phyloP scores from a whole-genome alignment of 768 basidiomycete species.

The Calocybe indica region DNA sequence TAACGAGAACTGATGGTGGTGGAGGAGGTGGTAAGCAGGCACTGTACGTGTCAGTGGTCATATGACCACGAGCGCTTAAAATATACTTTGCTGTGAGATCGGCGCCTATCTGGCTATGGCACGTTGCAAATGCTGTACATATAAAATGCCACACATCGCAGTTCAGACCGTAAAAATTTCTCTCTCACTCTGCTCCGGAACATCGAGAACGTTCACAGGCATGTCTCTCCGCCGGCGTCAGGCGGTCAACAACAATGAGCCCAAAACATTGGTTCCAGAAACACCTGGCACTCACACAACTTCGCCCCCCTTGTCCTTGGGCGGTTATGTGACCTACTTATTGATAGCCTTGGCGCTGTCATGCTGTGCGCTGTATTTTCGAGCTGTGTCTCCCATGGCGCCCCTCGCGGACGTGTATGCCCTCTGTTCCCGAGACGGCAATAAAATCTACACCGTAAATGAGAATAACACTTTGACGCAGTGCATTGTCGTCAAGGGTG shows the following conservation, averaged over 20 bases:
- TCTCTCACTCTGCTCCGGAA: not conserved
- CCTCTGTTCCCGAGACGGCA: constrained; percentile 50
- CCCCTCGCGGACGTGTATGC: constrained; percentile 33
- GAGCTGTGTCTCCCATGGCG: constrained; percentile 2
- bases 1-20: constrained; percentile 14
- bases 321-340: not conserved
- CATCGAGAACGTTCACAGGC: not conserved
- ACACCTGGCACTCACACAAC: too few relatives aligned
- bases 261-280: too few relatives aligned
- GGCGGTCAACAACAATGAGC: not conserved
- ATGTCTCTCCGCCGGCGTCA: not conserved
- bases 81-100: not conserved
- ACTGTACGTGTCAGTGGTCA: not conserved
- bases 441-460: constrained; percentile 67
- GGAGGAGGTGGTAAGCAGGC: not conserved
- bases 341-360: constrained; percentile 6
- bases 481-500: constrained; percentile 55
- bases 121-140: too few relatives aligned
- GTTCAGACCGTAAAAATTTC: too few relatives aligned
- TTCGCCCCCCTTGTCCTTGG: too few relatives aligned
- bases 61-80: not conserved
- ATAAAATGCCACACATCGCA: too few relatives aligned
- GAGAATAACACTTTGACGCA: constrained; percentile 41
- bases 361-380: constrained; percentile 1
- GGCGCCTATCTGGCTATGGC: too few relatives aligned